Percentiles rank a stretch among this genome's conserved stretches.
Conservation (phyloP, 768 basidiomycete species). For the Pleurotus tuoliensis region DNA sequence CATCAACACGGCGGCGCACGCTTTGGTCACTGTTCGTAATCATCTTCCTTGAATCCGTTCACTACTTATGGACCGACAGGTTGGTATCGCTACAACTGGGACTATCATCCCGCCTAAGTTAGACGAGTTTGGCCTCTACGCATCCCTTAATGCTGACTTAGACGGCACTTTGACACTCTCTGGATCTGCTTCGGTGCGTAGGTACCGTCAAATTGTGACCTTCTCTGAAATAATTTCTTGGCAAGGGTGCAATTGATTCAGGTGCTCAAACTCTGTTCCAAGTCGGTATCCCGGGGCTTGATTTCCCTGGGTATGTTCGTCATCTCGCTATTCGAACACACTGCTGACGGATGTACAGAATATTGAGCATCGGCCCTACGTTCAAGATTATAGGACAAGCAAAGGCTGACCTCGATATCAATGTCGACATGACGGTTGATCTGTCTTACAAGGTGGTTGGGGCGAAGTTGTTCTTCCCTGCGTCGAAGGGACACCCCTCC, state of each 20-base stretch:
- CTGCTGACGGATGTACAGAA: constrained; percentile 15
- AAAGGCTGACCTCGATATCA: constrained; percentile 24
- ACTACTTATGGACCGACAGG: neutral
- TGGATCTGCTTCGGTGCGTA: constrained; percentile 22
- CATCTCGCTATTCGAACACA: neutral
- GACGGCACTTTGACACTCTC: constrained; percentile 24
- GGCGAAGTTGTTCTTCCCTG: constrained; percentile 36
- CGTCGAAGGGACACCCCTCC: constrained; percentile 16
- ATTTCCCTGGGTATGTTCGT: constrained; percentile 27
- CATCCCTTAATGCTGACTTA: constrained; percentile 23
- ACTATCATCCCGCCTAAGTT: constrained; percentile 27
- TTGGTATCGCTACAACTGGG: constrained; percentile 24
- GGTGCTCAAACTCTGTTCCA: constrained; percentile 25
- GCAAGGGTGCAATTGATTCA: constrained; percentile 25
- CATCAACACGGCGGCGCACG: constrained; percentile 21
- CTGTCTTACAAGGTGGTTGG: constrained; percentile 26
- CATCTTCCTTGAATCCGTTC: neutral
- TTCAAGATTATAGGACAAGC: constrained; percentile 31
- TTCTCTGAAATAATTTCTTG: neutral
- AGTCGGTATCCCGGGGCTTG: constrained; percentile 26
- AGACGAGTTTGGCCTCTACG: constrained; percentile 22
- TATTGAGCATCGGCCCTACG: constrained; percentile 37
- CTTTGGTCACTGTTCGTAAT: constrained; percentile 13
- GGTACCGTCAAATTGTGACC: neutral
- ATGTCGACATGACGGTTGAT: constrained; percentile 27